Percentiles rank a stretch among this genome's conserved stretches.
Evolutionary conservation across 805 yeast species (phyloP).

Genomic region (Cyberlindnera meyerae): DNA sequence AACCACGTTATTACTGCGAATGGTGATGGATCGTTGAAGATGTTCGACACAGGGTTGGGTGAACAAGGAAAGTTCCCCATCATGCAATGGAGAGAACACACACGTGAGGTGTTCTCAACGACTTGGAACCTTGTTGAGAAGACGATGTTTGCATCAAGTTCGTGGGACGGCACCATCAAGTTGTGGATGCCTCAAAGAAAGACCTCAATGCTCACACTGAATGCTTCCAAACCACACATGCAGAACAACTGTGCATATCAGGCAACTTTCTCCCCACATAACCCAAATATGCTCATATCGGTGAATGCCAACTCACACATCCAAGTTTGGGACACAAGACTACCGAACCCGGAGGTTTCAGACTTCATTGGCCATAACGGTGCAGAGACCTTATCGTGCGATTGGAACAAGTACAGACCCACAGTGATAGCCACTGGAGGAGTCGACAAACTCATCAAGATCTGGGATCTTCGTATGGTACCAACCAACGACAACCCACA

Average conservation of each 20-base stretch:
- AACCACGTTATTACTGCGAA: slow-evolving; percentile 78
- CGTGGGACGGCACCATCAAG: slow-evolving; percentile 91
- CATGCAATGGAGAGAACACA: slow-evolving; percentile 71
- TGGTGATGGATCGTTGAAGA: slow-evolving; percentile 85
- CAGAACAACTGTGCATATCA: slow-evolving; percentile 65
- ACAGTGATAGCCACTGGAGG: slow-evolving; percentile 82
- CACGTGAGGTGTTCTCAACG: slow-evolving; percentile 66
- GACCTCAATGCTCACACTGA: slow-evolving; percentile 53
- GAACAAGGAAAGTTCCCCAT: slow-evolving; percentile 52
- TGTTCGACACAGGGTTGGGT: slow-evolving; percentile 68
- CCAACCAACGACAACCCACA: slow-evolving; percentile 31
- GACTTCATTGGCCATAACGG: slow-evolving; percentile 75
- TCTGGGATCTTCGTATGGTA: slow-evolving; percentile 86
- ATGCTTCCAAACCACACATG: slow-evolving; percentile 28
- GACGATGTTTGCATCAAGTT: slow-evolving; percentile 62
- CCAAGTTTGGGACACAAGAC: slow-evolving; percentile 78
- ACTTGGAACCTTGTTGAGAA: slow-evolving; percentile 73
- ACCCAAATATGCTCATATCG: slow-evolving; percentile 60
- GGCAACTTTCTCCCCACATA: slow-evolving; percentile 81
- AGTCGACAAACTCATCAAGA: slow-evolving; percentile 77
- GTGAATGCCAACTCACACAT: slow-evolving; percentile 72
- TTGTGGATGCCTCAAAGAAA: slow-evolving; percentile 66
- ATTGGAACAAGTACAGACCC: slow-evolving; percentile 86
- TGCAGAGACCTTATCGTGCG: slow-evolving; percentile 73
- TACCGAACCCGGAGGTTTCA: slow-evolving; percentile 51